Base-by-base conservation (phyloP, 116 monocot species). In the Papilionanthe hybrid region DNA sequence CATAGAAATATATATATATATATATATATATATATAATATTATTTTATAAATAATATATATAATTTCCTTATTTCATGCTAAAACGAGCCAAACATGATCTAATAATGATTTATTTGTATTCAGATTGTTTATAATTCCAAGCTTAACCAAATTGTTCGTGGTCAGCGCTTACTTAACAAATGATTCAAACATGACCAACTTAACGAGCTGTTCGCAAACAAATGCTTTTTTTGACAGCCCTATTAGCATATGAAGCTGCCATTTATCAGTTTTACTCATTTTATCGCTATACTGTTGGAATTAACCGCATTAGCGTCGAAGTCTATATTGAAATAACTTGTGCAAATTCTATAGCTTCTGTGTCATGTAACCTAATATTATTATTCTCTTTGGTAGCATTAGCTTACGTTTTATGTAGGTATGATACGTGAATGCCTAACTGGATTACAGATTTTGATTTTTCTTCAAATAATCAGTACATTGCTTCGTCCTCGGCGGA, bases 401-500 rank as follows among this genome's bases (percentile, higher is more conserved):
- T 73, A 73, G 73, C 43, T n/a, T 20, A 19, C 8, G 22, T 44
- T 73, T 19, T 44, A 18, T 43, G 29, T 20, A 43, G 44, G 43
- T 43, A 73, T 44, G 22, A 43, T 44, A 44, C 72, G 42, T 73
- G 73, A 73, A 73, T 73, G 89, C 77, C 86, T 88, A 81, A 90
- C 88, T 72, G 66, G 65, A 83, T 86, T 90, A 86, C 95, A 99
- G 99, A 99, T 99, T 99, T 99, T 95, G 99, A 99, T 91, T 95
- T 99, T 90, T 90, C 99, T 85, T 93, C 90, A 45, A 99, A 99
- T 44, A 99, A 99, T 83, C 99, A 99, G 89, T 99, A 99, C 79
- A 86, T 99, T 84, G 95, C 99, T 68, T 95, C 99, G 73, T 95
- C 95, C 43, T 99, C 99, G 5, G 79, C 92, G 93, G 99, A 99